phyloP scores from a whole-genome alignment of 2,329 filamentous ascomycete species.

The Verticillium isaacii region DNA sequence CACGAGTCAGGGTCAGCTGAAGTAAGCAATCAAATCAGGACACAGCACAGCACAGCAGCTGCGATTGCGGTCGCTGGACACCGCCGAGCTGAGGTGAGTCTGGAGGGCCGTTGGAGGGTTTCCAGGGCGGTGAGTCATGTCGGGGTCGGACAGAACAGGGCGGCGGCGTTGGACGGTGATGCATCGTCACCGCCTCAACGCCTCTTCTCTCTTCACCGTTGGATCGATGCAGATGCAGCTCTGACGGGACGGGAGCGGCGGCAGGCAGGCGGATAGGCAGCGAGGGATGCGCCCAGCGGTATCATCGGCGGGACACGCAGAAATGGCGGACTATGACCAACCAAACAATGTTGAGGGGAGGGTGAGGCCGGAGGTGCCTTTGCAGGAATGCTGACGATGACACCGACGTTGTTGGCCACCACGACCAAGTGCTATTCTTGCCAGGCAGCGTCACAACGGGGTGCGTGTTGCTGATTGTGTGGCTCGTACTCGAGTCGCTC shows the following conservation, averaged over 20 bases:
- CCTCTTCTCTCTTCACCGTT: background rate
- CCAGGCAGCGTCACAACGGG: background rate
- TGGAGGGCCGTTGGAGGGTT: background rate
- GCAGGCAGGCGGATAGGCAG: background rate
- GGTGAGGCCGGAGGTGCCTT: background rate
- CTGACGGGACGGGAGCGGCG: background rate
- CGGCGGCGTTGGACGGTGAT: background rate
- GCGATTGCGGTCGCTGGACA: background rate
- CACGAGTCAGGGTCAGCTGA: background rate
- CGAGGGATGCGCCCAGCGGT: background rate
- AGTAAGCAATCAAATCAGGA: background rate
- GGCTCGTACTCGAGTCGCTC: background rate
- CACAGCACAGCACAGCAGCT: background rate
- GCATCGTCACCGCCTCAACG: background rate
- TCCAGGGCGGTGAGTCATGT: background rate
- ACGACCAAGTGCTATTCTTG: background rate
- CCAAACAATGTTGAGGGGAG: background rate
- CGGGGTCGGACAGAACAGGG: background rate
- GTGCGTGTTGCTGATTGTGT: constrained; percentile 1
- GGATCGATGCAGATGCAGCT: background rate
- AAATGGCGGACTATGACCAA: background rate
- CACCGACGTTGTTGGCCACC: background rate
- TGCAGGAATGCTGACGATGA: constrained; percentile 1
- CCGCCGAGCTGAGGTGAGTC: background rate
- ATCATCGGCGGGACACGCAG: background rate